Base-by-base conservation (phyloP, 139 green algal genomes). In the Diplosphaera chodatii region DNA sequence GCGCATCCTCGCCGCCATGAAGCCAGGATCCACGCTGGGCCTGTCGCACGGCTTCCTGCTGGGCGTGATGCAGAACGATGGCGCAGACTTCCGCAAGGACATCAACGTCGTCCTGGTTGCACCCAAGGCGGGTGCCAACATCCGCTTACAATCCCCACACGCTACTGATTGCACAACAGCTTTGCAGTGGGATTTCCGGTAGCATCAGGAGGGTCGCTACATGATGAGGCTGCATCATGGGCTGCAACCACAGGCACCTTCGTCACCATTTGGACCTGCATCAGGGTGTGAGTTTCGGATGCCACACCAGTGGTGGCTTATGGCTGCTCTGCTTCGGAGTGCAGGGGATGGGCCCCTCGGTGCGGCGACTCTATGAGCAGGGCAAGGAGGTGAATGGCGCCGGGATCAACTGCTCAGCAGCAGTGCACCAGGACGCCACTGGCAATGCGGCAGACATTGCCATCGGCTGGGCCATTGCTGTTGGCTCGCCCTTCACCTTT, bases 331-430 rank as follows among this genome's bases (percentile, higher is more conserved):
- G n/a, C n/a, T n/a, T n/a, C n/a, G n/a, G n/a, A n/a, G 13, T 66
- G 78, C 85, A 93, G 86, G 95, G 95, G 70, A 99, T 99, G 96
- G 96, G 96, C 68, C 95, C 95, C 40, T 98, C 92, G 62, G 96
- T 99, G 73, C 86, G 96, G 66, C 82, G 90, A 41, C 80, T 99
- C 48, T 99, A 99, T 78, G 93, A 97, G 84, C 95, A 98, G 87
- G 96, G 96, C 84, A 98, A 98, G 91, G 79, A 78, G 10, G 90
- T 98, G 40, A 98, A 98, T 82, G 96, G 96, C 66, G 90, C 96
- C 23, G 96, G 96, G 81, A 99, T 99, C 88, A 99, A 99, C 83
- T 94, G 88, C 81, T 98, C 94, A 31, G 98, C 98, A 76, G 96
- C 94, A 41, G 85, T 99, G n/a, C 94, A 99, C 80, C 95, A 99